Evolutionary conservation across 139 green algal genomes (phyloP).

Genomic region (Diplosphaera chodatii): DNA sequence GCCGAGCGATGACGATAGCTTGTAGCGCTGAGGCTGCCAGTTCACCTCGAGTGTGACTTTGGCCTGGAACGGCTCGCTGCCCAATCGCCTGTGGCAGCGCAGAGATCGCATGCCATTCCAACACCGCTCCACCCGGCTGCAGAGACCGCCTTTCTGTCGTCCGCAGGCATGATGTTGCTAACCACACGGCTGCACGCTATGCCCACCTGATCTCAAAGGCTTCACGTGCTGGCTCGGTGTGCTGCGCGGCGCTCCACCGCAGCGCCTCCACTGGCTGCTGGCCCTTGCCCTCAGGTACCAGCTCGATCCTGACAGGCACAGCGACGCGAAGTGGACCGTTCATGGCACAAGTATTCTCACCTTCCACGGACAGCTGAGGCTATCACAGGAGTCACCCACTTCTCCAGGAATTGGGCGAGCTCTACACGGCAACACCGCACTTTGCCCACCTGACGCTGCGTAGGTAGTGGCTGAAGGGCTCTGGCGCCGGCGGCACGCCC

Average conservation of each 20-base stretch:
- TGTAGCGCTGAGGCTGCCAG: conserved; percentile 9
- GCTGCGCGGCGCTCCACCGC: not conserved
- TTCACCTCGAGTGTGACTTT: conserved; percentile 36
- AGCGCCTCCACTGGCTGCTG: not conserved
- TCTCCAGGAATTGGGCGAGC: too few relatives aligned
- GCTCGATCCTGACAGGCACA: not conserved
- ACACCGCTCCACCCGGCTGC: too few relatives aligned
- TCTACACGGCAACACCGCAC: not conserved
- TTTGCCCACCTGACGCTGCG: conserved; percentile 4
- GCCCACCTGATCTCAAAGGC: conserved; percentile 31
- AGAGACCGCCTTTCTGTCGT: too few relatives aligned
- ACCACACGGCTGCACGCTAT: too few relatives aligned
- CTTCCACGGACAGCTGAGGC: too few relatives aligned
- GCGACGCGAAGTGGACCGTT: too few relatives aligned
- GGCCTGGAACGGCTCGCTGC: conserved; percentile 25
- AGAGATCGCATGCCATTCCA: too few relatives aligned
- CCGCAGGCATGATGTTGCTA: too few relatives aligned
- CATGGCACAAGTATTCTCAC: too few relatives aligned
- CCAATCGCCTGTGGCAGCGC: conserved; percentile 33
- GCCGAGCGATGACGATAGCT: not conserved
- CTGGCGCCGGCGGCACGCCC: not conserved
- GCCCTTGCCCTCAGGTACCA: not conserved
- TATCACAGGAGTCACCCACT: too few relatives aligned
- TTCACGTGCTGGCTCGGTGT: conserved; percentile 1
- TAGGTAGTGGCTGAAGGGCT: conserved; percentile 38